A percentile compares a stretch with the other conserved stretches of the same genome.
phyloP scores from a whole-genome alignment of 1,284 basidiomycete species.

The Mycosarcoma mackinlayi region DNA sequence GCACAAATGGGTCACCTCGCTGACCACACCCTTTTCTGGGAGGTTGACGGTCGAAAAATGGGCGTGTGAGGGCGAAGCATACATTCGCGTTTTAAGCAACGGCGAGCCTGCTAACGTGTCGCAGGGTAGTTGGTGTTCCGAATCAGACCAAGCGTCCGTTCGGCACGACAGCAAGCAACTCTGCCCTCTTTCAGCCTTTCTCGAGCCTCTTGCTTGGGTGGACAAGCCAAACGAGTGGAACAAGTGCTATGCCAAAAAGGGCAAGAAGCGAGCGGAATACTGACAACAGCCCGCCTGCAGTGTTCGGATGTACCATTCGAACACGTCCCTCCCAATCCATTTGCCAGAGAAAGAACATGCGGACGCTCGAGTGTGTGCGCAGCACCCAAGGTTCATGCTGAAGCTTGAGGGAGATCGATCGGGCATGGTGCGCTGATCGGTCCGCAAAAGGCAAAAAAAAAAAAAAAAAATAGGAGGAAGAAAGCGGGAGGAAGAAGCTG shows the following conservation, averaged over 20 bases:
- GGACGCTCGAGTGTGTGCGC: too few relatives aligned
- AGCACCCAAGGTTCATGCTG: neutral
- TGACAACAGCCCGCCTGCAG: too few relatives aligned
- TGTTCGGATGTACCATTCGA: too few relatives aligned
- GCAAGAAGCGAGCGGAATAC: too few relatives aligned
- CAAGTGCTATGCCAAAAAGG: conserved; percentile 32
- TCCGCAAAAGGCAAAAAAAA: too few relatives aligned
- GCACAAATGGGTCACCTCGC: conserved; percentile 28
- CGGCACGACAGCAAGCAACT: conserved; percentile 2
- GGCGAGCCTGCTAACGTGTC: conserved; percentile 10
- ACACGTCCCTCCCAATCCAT: too few relatives aligned
- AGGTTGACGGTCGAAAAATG: conserved; percentile 37
- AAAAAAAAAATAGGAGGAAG: neutral
- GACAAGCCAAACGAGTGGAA: conserved; percentile 36
- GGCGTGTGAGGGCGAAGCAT: conserved; percentile 17
- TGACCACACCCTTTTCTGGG: conserved; percentile 41
- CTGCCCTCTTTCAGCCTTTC: conserved; percentile 30
- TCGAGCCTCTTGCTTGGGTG: conserved; percentile 26
- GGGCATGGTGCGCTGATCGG: neutral
- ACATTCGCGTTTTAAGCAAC: conserved; percentile 36
- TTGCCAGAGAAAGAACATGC: too few relatives aligned
- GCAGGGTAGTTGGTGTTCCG: conserved; percentile 24
- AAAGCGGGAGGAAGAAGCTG: conserved; percentile 1
- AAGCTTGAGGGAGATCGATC: conserved; percentile 9
- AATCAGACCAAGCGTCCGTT: neutral